Evolutionary conservation across 148 eudicot genomes (phyloP), one percentile per base, ranked within the genome.

Genomic region (Cornus florida): DNA sequence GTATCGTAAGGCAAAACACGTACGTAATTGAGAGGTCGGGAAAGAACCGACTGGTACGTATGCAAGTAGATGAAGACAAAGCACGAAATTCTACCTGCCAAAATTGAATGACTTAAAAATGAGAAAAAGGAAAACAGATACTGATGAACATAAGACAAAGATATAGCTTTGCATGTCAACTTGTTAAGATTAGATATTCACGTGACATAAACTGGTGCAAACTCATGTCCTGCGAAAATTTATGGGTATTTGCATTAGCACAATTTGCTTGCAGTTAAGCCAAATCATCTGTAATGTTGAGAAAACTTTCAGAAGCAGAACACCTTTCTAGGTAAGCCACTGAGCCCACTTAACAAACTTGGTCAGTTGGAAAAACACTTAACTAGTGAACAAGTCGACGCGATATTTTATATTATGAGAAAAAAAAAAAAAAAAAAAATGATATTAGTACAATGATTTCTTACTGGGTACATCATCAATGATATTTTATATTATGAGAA

Each of bases 11-110:
- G 57, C 41, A 67, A 77, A 82, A 70, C 57, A 82, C 98, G 91
- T 84, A 96, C 99, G 95, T 94, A 71, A 96, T 89, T 57, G 99
- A 96, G 73, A 96, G 91, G 78, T 96, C 92, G 70, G 99, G 99
- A 81, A 94, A 90, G 62, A 86, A 74, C 16, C 92, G 91, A 82
- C 99, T 96, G 82, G 85, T 78, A 56, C 88, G 87, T 71, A 87
- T 85, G 82, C 98, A 93, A 74, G 81, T 74, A 57, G 95, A 84
- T 16, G 90, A 84, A 84, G 87, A 90, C 80, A 86, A 77, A 77
- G 97, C 84, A 67, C 97, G 95, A 79, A 90, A 96, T 72, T 96
- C 99, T 62, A 96, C 97, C 99, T 96, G 95, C 68, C 86, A 86
- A 83, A 78, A 14, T 46, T 77, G 20, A 77, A 64, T 17, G 67